These are phyloP conservation scores for Neoascochyta sp. DNA, from an alignment of 2,329 filamentous ascomycete species.

Conservation along the genomic window DNA sequence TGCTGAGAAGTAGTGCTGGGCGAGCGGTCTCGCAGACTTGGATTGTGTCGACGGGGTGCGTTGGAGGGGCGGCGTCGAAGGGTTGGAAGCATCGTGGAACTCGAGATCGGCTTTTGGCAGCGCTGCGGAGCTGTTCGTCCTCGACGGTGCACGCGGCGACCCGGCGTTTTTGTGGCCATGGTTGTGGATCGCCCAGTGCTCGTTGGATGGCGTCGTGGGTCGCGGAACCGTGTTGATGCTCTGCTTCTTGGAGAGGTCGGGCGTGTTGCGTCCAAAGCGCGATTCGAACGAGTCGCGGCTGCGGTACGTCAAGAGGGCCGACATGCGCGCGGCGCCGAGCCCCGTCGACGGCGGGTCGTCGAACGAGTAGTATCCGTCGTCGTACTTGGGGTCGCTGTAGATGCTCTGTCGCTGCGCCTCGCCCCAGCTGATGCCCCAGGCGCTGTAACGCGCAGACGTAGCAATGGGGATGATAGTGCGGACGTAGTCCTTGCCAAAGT, in stretches of 20 bases:
- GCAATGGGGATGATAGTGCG: slow-evolving; percentile 77
- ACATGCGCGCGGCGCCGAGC: slow-evolving; percentile 92
- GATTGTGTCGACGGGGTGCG: slow-evolving; percentile 11
- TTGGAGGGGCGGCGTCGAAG: slow-evolving; percentile 25
- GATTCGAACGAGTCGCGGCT: slow-evolving; percentile 96
- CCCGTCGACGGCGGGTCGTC: slow-evolving; percentile 82
- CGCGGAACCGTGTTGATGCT: slow-evolving; percentile 69
- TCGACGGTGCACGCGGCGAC: slow-evolving; percentile 41
- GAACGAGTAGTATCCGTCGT: slow-evolving; percentile 91
- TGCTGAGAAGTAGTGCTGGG: slow-evolving; percentile 87
- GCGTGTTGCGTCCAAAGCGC: slow-evolving; percentile 88
- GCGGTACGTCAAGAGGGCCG: slow-evolving; percentile 89
- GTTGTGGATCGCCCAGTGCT: slow-evolving; percentile 53
- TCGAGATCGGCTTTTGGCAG: slow-evolving; percentile 43
- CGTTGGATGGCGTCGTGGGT: slow-evolving; percentile 40
- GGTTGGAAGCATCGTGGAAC: slow-evolving; percentile 43
- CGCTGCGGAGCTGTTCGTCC: slow-evolving; percentile 32
- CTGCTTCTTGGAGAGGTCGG: slow-evolving; percentile 77
- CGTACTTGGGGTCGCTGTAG: slow-evolving; percentile 97
- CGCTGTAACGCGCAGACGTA: slow-evolving; percentile 78
- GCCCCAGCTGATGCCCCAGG: slow-evolving; percentile 89
- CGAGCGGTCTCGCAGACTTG: slow-evolving; percentile 39
- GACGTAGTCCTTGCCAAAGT: slow-evolving; percentile 83
- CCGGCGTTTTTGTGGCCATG: slow-evolving; percentile 49
- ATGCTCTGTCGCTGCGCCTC: slow-evolving; percentile 89